phyloP scores from a whole-genome alignment of 257 asterid species.

The Osmanthus fragrans region DNA sequence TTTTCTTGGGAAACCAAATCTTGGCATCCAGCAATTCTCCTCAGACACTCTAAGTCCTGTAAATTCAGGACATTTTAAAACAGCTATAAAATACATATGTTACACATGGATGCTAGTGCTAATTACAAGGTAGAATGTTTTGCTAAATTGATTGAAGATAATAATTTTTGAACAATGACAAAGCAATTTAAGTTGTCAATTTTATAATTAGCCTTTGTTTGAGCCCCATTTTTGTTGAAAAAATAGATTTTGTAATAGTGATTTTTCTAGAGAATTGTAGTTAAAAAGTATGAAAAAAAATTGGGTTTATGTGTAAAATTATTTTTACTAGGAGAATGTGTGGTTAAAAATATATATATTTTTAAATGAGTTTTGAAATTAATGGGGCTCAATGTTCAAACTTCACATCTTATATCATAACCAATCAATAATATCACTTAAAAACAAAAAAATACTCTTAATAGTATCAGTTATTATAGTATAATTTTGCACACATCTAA shows the following conservation, averaged over 20 bases:
- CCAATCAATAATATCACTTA: background rate
- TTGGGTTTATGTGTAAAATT: too few species aligned
- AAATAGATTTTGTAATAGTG: too few species aligned
- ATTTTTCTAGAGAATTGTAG: too few species aligned
- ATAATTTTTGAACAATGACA: background rate
- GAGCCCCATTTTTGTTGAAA: too few species aligned
- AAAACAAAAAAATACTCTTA: background rate
- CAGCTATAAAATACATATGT: background rate
- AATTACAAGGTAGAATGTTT: background rate
- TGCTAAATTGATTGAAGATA: background rate
- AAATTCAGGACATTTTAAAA: background rate
- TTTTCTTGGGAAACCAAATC: conserved; percentile 64
- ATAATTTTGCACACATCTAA: too few species aligned
- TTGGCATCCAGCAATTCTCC: conserved; percentile 68
- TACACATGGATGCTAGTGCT: background rate
- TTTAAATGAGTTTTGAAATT: too few species aligned
- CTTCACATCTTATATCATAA: background rate
- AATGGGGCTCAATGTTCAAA: background rate
- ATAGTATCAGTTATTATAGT: too few species aligned
- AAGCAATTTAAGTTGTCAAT: background rate
- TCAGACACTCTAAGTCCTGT: conserved; percentile 78
- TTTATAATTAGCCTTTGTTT: too few species aligned
- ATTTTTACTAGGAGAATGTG: too few species aligned
- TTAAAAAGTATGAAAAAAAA: too few species aligned
- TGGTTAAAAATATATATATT: too few species aligned